Base-by-base conservation (phyloP, 352 stramenopile species). In the Phytophthora podocarpi region DNA sequence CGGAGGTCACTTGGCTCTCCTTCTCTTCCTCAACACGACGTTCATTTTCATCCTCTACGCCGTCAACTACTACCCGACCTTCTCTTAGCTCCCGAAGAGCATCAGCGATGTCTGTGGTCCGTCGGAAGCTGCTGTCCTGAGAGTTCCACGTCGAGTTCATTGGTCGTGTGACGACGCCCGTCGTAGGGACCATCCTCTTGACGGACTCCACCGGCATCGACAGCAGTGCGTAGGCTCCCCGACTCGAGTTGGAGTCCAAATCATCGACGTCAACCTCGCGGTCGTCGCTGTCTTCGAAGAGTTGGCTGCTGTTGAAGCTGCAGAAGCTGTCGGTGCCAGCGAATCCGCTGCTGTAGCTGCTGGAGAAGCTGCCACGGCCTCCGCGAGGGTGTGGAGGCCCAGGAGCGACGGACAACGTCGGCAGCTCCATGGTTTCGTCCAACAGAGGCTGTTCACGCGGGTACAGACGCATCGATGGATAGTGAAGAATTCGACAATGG, bases 341-440 rank as follows among this genome's bases (percentile, higher is more conserved):
- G 26, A 67, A 65, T 20, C 40, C 39, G 43, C 63, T 67, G 45
- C 58, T 63, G 42, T 66, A 71, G 49, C 63, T 72, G 32, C 56
- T 72, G 36, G 43, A 34, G 63, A 67, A 72, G 57, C 63, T 72
- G 23, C 63, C 58, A 27, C 57, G 49, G 7, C 63, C 62, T 45
- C 62, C 62, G 10, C 62, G 55, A 42, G 62, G 63, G 11, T 72
- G 63, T 24, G 57, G 42, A 1, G 43, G 63, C 0, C 62, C 47
- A 27, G 49, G 57, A 51, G 37, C 45, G 15, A 67, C 58, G 24
- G 37, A 56, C 45, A 67, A n/a, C 8, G 18, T 27, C 16, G 63
- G 58, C 37, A 72, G 43, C 43, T 72, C 63, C 49, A 66, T 55
- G 26, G 40, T 67, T 62, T 67, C 50, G 57, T 72, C 63, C 37